Conservation (phyloP, 805 yeast species). For the Wickerhamomyces queroliae region DNA sequence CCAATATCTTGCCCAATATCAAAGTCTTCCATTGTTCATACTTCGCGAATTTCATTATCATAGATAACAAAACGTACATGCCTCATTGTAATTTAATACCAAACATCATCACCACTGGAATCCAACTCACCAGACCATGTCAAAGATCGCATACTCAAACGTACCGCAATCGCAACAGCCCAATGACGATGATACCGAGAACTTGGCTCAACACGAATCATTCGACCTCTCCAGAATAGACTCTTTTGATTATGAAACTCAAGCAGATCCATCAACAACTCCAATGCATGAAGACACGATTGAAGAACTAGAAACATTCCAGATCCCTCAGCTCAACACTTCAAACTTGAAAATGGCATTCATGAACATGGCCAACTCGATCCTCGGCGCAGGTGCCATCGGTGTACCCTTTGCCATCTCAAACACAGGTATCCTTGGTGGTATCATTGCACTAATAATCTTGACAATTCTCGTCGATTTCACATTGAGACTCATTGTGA, state of each 20-base stretch:
- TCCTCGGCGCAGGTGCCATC: conserved; percentile 92
- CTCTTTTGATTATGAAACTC: conserved; percentile 17
- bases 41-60: too few species aligned
- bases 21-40: too few species aligned
- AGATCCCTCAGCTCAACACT: conserved; percentile 21
- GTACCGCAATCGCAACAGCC: conserved; percentile 3
- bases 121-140: conserved; percentile 3
- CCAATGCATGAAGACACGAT: neutral
- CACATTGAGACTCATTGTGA: conserved; percentile 76
- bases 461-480: conserved; percentile 79
- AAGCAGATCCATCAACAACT: too few species aligned
- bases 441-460: conserved; percentile 51
- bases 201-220: neutral
- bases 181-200: conserved; percentile 1
- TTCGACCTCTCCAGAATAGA: conserved; percentile 13
- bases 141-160: conserved; percentile 5
- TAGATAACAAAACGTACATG: too few species aligned
- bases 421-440: conserved; percentile 76
- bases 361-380: conserved; percentile 95
- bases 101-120: neutral
- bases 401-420: conserved; percentile 88
- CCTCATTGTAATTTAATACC: too few species aligned
- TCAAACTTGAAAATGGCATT: conserved; percentile 80
- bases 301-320: neutral
- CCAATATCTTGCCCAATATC: too few species aligned